phyloP scores from a whole-genome alignment of 495 filamentous ascomycete species.

The Lasiosphaeris hirsuta region DNA sequence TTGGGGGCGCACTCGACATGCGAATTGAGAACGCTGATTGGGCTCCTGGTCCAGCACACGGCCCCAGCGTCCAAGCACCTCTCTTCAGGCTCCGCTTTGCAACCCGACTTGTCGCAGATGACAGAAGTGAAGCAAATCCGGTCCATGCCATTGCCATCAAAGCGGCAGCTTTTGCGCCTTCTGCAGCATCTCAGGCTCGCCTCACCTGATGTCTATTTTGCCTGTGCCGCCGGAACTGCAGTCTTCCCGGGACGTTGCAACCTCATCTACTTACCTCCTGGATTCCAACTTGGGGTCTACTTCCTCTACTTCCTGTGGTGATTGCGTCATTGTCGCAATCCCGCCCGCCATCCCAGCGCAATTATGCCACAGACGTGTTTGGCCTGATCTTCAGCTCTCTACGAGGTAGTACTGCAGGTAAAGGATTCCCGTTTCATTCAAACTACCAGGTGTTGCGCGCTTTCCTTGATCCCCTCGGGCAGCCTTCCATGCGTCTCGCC shows the following conservation, averaged over 20 bases:
- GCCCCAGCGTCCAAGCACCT: constrained; percentile 6
- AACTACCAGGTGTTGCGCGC: neutral
- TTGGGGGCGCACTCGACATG: neutral
- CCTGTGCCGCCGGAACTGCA: neutral
- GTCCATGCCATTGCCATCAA: constrained; percentile 11
- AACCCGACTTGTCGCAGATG: constrained; percentile 3
- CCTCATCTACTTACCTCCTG: neutral
- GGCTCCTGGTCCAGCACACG: neutral
- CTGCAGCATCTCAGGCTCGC: neutral
- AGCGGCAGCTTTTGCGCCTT: neutral
- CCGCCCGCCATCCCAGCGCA: neutral
- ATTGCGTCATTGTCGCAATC: neutral
- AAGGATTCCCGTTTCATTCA: too few relatives aligned
- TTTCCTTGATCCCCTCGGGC: constrained; percentile 6
- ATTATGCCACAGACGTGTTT: constrained; percentile 1
- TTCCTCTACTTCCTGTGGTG: neutral
- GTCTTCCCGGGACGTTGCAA: neutral
- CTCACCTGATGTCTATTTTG: constrained; percentile 8
- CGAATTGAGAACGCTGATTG: constrained; percentile 5
- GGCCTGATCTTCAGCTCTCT: constrained; percentile 1
- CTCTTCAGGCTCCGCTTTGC: neutral
- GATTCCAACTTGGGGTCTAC: neutral
- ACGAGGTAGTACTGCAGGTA: too few relatives aligned
- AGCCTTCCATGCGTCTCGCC: constrained; percentile 12
- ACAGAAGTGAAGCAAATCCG: constrained; percentile 9